Evolutionary conservation across 2,329 filamentous ascomycete genomes (phyloP), one percentile per base, ranked within the genome.

Genomic region (Meredithiella fracta): DNA sequence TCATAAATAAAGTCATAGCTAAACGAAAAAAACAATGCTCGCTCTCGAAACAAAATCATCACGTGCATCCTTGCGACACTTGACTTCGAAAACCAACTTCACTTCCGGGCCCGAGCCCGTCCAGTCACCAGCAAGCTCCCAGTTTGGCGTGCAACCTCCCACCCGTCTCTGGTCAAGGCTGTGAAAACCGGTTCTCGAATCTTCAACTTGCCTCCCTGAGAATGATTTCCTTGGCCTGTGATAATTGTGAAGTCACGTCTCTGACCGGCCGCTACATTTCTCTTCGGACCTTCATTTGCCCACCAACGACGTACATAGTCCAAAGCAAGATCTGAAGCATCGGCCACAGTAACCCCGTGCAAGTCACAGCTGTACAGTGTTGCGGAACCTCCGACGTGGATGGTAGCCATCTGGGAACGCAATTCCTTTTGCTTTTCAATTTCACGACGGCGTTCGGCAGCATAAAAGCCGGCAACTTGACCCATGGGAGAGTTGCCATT

Each of bases 221-320:
- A 92, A 67, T 97, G 91, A 55, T 76, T 75, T 1, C 91, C 91
- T 14, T 83, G 65, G 0, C 91, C 91, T 2, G 89, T 94, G 55
- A 97, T 78, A 59, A 97, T 82, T 40, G 77, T 79, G 63, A 85
- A 89, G 1, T 85, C 85, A 7, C 88, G 69, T 0, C 69, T 68
- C 17, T 79, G 23, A 5, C 26, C 26, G 70, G 15, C 42, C 54
- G 14, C 6, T 26, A 44, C 31, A 22, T 29, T 42, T 23, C 38
- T 54, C 56, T 15, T 40, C 38, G 44, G 22, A 54, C 25, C 17
- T 51, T 40, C 42, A 49, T 34, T 44, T 3, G 51, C 47, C 90
- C 89, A 96, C 91, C 91, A 97, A 8, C 65, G 66, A 60, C 77
- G 73, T 0, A 85, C 83, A 38, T 75, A 76, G 50, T 81, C 74